Evolutionary conservation across 306 rosid species (phyloP).

Genomic region (Cucurbita ficifolia): DNA sequence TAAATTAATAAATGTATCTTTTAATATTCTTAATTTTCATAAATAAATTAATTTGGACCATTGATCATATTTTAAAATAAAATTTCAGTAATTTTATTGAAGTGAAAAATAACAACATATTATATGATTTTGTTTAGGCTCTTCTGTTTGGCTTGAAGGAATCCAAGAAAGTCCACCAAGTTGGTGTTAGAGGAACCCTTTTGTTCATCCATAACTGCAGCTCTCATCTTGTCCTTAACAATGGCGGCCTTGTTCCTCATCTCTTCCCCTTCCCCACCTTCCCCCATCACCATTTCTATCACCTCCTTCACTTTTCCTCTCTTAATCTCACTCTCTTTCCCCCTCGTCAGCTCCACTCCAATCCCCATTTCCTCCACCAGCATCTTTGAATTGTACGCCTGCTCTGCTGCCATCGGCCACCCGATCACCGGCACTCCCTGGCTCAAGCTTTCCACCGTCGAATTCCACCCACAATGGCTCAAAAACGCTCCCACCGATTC

Average conservation of each 20-base stretch:
- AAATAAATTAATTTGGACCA: too few species aligned
- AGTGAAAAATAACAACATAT: too few species aligned
- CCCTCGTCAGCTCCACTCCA: constrained; percentile 37
- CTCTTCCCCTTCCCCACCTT: constrained; percentile 29
- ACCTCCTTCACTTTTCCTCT: constrained; percentile 34
- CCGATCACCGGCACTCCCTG: constrained; percentile 62
- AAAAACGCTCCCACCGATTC: constrained; percentile 39
- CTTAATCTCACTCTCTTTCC: constrained; percentile 17
- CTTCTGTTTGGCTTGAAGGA: background rate
- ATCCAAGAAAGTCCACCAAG: constrained; percentile 21
- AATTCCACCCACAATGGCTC: constrained; percentile 90
- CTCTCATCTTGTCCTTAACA: constrained; percentile 21
- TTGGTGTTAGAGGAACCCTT: constrained; percentile 27
- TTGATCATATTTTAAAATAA: too few species aligned
- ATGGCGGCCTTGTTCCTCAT: constrained; percentile 31
- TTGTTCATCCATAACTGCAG: constrained; percentile 14
- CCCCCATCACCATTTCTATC: constrained; percentile 30
- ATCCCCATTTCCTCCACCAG: constrained; percentile 60
- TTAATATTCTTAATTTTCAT: too few species aligned
- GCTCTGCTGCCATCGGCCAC: constrained; percentile 80
- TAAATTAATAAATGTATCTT: too few species aligned
- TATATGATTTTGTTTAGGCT: too few species aligned
- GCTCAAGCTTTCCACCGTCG: constrained; percentile 58
- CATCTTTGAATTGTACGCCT: constrained; percentile 61
- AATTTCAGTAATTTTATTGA: too few species aligned